These are phyloP conservation scores for Pythium sp. DNA, from an alignment of 352 stramenopile species.

Conservation along the genomic window DNA sequence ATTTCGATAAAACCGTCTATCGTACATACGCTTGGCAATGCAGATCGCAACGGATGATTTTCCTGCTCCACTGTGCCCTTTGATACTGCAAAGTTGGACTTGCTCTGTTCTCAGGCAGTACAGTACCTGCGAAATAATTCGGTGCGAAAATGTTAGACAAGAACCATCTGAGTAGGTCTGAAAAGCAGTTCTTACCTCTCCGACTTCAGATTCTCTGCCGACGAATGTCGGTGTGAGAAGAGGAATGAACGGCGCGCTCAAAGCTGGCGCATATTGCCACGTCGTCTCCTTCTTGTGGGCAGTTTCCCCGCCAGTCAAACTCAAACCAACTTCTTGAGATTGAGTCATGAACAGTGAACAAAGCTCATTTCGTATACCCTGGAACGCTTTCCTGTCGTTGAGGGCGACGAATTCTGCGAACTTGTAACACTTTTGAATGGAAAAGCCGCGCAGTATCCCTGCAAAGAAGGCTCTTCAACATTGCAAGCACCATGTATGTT, in stretches of 20 bases:
- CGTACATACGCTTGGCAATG: conserved; percentile 45
- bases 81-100: conserved; percentile 49
- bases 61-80: conserved; percentile 41
- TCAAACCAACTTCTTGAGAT: conserved; percentile 17
- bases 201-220: conserved; percentile 41
- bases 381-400: conserved; percentile 34
- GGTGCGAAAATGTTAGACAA: not conserved
- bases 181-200: conserved; percentile 29
- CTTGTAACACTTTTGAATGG: conserved; percentile 34
- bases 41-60: conserved; percentile 63
- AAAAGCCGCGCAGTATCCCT: conserved; percentile 39
- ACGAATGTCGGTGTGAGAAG: conserved; percentile 55
- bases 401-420: conserved; percentile 41
- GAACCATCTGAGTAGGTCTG: not conserved
- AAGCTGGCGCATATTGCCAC: conserved; percentile 25
- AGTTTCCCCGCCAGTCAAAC: conserved; percentile 18
- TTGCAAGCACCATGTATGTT: conserved; percentile 7
- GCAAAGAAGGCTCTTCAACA: conserved; percentile 48
- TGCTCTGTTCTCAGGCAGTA: conserved; percentile 24
- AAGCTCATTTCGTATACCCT: conserved; percentile 23
- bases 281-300: conserved; percentile 9
- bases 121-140: conserved; percentile 27
- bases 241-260: conserved; percentile 55
- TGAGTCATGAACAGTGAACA: conserved; percentile 28
- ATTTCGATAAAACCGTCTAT: conserved; percentile 39